phyloP scores from a whole-genome alignment of 2,329 filamentous ascomycete genomes.

The Fusarium brevicatenulatum region DNA sequence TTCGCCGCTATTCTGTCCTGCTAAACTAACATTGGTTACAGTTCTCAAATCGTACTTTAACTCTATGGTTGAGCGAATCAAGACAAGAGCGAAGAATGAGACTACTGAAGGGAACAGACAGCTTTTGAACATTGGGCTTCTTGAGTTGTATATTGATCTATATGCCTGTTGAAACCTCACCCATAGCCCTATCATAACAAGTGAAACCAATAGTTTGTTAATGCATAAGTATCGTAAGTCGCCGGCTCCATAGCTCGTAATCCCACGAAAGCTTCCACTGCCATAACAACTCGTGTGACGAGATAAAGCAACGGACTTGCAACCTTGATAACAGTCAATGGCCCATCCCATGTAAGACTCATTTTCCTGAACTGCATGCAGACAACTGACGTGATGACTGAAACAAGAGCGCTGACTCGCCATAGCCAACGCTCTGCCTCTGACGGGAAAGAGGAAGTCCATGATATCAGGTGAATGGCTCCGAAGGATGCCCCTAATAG shows the following conservation, averaged over 20 bases:
- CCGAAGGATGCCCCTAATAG: slow-evolving; percentile 19
- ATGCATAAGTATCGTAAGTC: slow-evolving; percentile 7
- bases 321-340: slow-evolving; percentile 5
- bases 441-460: slow-evolving; percentile 12
- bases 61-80: too few relatives aligned
- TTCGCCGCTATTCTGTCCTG: neutral
- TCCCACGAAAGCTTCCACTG: slow-evolving; percentile 15
- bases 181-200: neutral
- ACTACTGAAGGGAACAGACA: neutral
- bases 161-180: neutral
- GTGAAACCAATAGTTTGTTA: slow-evolving; percentile 21
- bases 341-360: slow-evolving; percentile 3
- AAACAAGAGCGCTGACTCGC: slow-evolving; percentile 12
- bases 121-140: neutral
- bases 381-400: slow-evolving; percentile 1
- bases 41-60: neutral
- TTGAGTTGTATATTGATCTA: neutral
- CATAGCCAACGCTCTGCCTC: slow-evolving; percentile 17
- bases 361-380: slow-evolving; percentile 21
- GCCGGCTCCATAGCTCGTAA: slow-evolving; percentile 16
- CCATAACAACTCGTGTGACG: slow-evolving; percentile 15
- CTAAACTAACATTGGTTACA: neutral
- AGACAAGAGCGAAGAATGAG: neutral
- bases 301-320: slow-evolving; percentile 23
- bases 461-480: slow-evolving; percentile 19